Conservation (phyloP, 2,329 filamentous ascomycete genomes). For the Stagonosporopsis rhizophila region DNA sequence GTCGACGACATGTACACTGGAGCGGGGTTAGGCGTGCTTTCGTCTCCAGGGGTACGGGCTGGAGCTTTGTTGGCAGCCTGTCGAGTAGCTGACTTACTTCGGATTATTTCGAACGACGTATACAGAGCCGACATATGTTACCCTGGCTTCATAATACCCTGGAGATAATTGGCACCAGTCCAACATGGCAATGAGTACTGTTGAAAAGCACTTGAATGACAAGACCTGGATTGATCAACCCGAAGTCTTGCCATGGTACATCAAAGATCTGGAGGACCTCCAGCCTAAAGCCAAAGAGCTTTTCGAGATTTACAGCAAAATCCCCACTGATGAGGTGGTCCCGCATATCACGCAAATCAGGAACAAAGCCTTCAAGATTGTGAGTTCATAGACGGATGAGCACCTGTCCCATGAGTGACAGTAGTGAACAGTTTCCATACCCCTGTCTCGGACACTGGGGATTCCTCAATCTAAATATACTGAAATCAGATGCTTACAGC, state of each 20-base stretch:
- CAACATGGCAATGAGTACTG: slow-evolving; percentile 23
- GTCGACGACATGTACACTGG: not conserved
- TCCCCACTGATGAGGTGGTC: slow-evolving; percentile 44
- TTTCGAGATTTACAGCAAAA: slow-evolving; percentile 50
- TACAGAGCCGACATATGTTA: not conserved
- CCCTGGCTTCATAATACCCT: not conserved
- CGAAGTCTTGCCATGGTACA: slow-evolving; percentile 41
- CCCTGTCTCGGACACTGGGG: slow-evolving; percentile 48
- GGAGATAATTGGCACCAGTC: not conserved
- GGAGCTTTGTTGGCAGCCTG: slow-evolving; percentile 8
- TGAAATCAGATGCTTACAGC: slow-evolving; percentile 34
- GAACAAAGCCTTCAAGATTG: slow-evolving; percentile 43
- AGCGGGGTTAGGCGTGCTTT: slow-evolving; percentile 14
- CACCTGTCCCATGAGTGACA: not conserved
- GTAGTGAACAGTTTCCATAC: slow-evolving; percentile 39
- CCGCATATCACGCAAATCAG: slow-evolving; percentile 47
- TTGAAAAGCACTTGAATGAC: slow-evolving; percentile 25
- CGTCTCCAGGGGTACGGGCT: not conserved
- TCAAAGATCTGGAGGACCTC: slow-evolving; percentile 39
- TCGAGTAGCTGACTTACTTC: slow-evolving; percentile 1
- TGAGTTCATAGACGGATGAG: slow-evolving; percentile 14
- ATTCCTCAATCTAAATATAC: slow-evolving; percentile 45
- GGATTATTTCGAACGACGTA: not conserved
- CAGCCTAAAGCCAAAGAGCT: slow-evolving; percentile 41
- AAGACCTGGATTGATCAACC: slow-evolving; percentile 30